A percentile compares a stretch with the other conserved stretches of the same genome.
Conservation (phyloP, 305 asterid species). For the Rubia tinctorum region DNA sequence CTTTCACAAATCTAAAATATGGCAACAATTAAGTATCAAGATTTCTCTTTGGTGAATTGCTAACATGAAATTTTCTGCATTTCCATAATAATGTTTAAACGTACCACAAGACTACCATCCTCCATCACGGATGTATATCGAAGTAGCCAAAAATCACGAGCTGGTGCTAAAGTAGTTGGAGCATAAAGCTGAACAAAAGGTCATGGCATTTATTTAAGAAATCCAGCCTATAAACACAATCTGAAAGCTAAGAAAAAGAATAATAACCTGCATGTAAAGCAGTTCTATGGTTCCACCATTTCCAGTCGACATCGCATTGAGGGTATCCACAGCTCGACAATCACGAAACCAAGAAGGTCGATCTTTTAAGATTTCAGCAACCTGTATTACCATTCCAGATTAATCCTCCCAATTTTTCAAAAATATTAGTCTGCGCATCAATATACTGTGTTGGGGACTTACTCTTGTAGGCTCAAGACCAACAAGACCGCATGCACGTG, state of each 20-base stretch:
- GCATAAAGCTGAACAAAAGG: no score
- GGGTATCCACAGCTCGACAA: constrained; percentile 81
- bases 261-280: constrained; percentile 85
- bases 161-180: no score
- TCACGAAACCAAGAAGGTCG: constrained; percentile 96
- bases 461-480: constrained; percentile 84
- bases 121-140: no score
- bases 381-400: constrained; percentile 35
- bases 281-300: constrained; percentile 94
- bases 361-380: constrained; percentile 95
- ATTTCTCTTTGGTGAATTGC: not conserved
- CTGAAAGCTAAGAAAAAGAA: not conserved
- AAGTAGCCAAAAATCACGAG: no score
- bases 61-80: constrained; percentile 2
- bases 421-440: not conserved
- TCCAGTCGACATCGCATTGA: constrained; percentile 81
- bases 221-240: not conserved
- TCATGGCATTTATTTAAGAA: constrained; percentile 8
- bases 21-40: not conserved
- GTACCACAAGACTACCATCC: no score
- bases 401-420: not conserved
- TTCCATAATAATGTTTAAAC: not conserved
- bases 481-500: constrained; percentile 99
- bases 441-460: constrained; percentile 22
- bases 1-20: no score